Conservation (phyloP, 805 yeast genomes). For the Ogataea wickerhamii region DNA sequence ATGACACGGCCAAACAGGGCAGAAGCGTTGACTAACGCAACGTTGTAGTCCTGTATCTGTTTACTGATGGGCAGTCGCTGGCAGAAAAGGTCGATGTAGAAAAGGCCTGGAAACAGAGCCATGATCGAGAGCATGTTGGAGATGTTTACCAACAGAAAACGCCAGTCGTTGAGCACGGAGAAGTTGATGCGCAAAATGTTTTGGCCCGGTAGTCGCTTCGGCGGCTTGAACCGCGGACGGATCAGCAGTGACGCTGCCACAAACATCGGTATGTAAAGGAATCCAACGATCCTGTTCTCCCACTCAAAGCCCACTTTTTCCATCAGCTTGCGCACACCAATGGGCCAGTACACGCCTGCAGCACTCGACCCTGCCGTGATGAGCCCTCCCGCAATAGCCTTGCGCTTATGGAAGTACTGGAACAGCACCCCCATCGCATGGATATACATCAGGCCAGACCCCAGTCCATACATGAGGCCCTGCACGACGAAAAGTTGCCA, state of each 20-base stretch:
- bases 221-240: conserved; percentile 30
- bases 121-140: conserved; percentile 34
- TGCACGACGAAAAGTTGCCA: conserved; percentile 71
- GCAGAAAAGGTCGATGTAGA: conserved; percentile 52
- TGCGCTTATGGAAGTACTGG: conserved; percentile 60
- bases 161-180: conserved; percentile 38
- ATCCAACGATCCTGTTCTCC: conserved; percentile 49
- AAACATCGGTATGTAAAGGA: conserved; percentile 33
- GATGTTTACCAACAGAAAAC: conserved; percentile 36
- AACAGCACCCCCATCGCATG: conserved; percentile 60
- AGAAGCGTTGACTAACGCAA: conserved; percentile 39
- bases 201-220: conserved; percentile 35
- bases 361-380: conserved; percentile 47
- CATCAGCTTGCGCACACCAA: conserved; percentile 44
- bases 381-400: conserved; percentile 49
- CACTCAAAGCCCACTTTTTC: conserved; percentile 39
- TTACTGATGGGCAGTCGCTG: conserved; percentile 48
- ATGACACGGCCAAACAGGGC: conserved; percentile 48
- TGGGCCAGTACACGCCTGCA: conserved; percentile 49
- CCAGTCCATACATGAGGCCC: conserved; percentile 60
- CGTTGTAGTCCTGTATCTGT: conserved; percentile 48
- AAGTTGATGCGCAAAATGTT: conserved; percentile 32
- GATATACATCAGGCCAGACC: conserved; percentile 51
- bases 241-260: conserved; percentile 20
- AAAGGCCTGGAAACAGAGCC: conserved; percentile 44